phyloP scores from a whole-genome alignment of 805 yeast genomes.

The Cyberlindnera maritima region DNA sequence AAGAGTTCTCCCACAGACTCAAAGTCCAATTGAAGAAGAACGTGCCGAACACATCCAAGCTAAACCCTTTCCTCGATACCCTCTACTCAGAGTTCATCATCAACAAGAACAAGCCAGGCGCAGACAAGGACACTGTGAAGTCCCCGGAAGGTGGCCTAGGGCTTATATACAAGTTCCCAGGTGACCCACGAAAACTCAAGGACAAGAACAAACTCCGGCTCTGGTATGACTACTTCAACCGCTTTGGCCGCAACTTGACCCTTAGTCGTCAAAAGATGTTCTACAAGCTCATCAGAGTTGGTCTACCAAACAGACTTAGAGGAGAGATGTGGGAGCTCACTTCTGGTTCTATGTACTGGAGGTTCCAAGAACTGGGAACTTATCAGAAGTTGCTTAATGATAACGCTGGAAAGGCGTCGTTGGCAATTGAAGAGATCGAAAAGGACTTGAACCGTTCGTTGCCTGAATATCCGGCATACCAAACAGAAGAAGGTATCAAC shows the following conservation, averaged over 20 bases:
- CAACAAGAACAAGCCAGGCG: slow-evolving; percentile 41
- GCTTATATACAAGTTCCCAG: slow-evolving; percentile 80
- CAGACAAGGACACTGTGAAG: slow-evolving; percentile 35
- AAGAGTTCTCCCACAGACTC: slow-evolving; percentile 69
- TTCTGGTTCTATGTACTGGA: slow-evolving; percentile 76
- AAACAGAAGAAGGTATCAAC: slow-evolving; percentile 77
- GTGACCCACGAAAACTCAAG: slow-evolving; percentile 70
- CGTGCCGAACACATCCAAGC: slow-evolving; percentile 54
- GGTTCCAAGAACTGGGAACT: slow-evolving; percentile 59
- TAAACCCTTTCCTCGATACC: slow-evolving; percentile 63
- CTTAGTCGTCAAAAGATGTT: slow-evolving; percentile 72
- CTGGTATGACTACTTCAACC: slow-evolving; percentile 89
- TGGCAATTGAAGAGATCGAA: slow-evolving; percentile 94
- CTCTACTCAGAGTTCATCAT: slow-evolving; percentile 86
- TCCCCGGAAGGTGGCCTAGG: slow-evolving; percentile 89
- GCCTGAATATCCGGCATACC: slow-evolving; percentile 96
- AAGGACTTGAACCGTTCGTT: slow-evolving; percentile 91
- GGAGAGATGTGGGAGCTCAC: slow-evolving; percentile 97
- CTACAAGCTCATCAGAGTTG: slow-evolving; percentile 81
- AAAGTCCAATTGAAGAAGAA: slow-evolving; percentile 62
- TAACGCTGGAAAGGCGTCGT: slow-evolving; percentile 61
- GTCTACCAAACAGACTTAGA: slow-evolving; percentile 88
- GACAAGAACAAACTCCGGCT: slow-evolving; percentile 85
- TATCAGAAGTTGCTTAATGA: slow-evolving; percentile 58
- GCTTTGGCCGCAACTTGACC: slow-evolving; percentile 82